Base-by-base conservation (phyloP, 1,284 basidiomycete genomes). In the Sporisorium sorghi region DNA sequence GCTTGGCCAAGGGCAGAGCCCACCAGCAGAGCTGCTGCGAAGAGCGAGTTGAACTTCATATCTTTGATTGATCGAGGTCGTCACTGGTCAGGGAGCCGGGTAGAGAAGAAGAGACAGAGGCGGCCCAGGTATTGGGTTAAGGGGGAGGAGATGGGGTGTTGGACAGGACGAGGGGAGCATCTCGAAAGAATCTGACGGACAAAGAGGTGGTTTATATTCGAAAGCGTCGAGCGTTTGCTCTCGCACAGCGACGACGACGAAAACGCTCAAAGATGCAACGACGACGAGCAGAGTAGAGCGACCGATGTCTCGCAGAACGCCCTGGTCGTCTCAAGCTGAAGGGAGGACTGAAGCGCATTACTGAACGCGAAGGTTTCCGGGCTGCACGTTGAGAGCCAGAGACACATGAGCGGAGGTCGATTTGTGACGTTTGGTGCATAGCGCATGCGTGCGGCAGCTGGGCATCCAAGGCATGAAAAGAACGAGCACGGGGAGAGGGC, bases 1-100 rank as follows among this genome's bases (percentile, higher is more conserved):
- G n/a, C n/a, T n/a, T 28, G 57, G n/a, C 48, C 43, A 5, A 69
- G 19, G 5, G 63, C 50, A 5, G 55, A 53, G 47, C 62, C 69
- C 4, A 50, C 42, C 40, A 66, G 46, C 12, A 72, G 49, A 7
- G 60, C 57, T 12, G 51, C 48, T 8, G 53, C 35, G 23, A 73
- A 23, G 33, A 73, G 52, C 10, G 59, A 39, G 15, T 48, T 37
- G 37, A 73, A 39, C 59, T 73, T 73, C 70, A 73, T 73, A 5
- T 55, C 28, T 33, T 15, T 6, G 35, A 10, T 17, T 5, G 33
- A 37, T 37, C 35, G n/a, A 37, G 11, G 33, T 40, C 37, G 23
- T 21, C 19, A 19, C n/a, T 17, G 32, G 33, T 37, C 28, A 21
- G 14, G 37, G n/a, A 6, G n/a, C 8, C 5, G n/a, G 37, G 1